Evolutionary conservation across 2,329 filamentous ascomycete species (phyloP), one percentile per base, ranked within the genome.

Genomic region (Aureobasidium sp.): DNA sequence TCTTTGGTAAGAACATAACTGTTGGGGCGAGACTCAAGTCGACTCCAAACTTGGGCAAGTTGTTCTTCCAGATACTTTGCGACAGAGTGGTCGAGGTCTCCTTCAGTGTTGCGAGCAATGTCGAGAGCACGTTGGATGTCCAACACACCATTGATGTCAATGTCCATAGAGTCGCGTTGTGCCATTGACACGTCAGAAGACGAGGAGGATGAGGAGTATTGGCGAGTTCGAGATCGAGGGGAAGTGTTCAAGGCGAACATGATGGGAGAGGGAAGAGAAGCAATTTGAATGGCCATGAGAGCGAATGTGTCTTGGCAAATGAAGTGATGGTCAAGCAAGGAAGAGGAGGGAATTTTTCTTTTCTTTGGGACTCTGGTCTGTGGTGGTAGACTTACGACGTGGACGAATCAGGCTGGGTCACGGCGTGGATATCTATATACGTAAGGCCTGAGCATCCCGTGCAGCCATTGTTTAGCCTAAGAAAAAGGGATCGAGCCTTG

Each of bases 1-100:
- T 90, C 85, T 65, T 82, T 79, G 37, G 79, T 85, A 78, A 95
- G 85, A 66, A 94, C 75, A 74, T 93, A 95, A n/a, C 79, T 78
- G 56, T 82, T 76, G 1, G 88, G 88, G 36, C 87, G 78, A 3
- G 79, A 78, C 68, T 86, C 76, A 62, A 95, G 81, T 68, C 84
- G 86, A 47, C 71, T 72, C 89, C 89, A 93, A 66, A 92, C 83
- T 65, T 82, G 78, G 1, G 76, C 70, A 55, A 91, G 77, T 34
- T 84, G 86, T 56, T 73, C 73, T 71, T 91, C 86, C 42, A 96
- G 84, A 62, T 87, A 84, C 64, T 78, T 77, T 69, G 79, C 80
- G 62, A 91, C 82, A 58, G 78, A 78, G 8, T 84, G 79, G 69
- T 92, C 85, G 58, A 84, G 77, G 62, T 85, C 87, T 64, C 87